Evolutionary conservation across 352 stramenopile species (phyloP).

Genomic region (Globisporangium radiosum): DNA sequence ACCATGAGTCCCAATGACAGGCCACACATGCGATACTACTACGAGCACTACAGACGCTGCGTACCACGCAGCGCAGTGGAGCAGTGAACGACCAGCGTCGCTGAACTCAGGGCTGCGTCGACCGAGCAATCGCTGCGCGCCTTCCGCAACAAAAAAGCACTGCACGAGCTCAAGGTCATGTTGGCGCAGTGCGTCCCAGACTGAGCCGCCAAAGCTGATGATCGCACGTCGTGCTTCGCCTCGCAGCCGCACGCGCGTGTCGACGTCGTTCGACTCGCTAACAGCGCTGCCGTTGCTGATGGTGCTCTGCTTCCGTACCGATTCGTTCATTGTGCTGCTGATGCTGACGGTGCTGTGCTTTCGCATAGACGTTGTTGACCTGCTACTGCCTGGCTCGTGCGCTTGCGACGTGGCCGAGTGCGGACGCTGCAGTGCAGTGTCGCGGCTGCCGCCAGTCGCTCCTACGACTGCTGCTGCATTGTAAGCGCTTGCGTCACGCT

Average conservation of each 20-base stretch:
- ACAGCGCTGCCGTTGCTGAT: too few relatives aligned
- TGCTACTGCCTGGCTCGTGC: too few relatives aligned
- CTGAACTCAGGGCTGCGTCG: constrained; percentile 30
- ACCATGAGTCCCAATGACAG: background rate
- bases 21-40: too few relatives aligned
- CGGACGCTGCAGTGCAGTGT: background rate
- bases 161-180: constrained; percentile 47
- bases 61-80: constrained; percentile 65
- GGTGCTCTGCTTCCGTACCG: too few relatives aligned
- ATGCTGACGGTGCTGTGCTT: background rate
- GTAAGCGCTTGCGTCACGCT: background rate
- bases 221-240: constrained; percentile 48
- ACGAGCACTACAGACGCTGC: background rate
- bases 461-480: background rate
- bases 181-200: constrained; percentile 44
- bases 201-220: constrained; percentile 40
- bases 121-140: constrained; percentile 30
- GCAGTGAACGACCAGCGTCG: constrained; percentile 50
- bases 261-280: constrained; percentile 3
- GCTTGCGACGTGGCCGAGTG: background rate
- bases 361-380: too few relatives aligned
- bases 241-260: constrained; percentile 30
- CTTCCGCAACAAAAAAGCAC: constrained; percentile 63
- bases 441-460: constrained; percentile 1
- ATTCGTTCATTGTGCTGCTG: background rate